Percentiles rank a stretch among this genome's conserved stretches.
phyloP scores from a whole-genome alignment of 306 rosid species.

The Rubus idaeus region DNA sequence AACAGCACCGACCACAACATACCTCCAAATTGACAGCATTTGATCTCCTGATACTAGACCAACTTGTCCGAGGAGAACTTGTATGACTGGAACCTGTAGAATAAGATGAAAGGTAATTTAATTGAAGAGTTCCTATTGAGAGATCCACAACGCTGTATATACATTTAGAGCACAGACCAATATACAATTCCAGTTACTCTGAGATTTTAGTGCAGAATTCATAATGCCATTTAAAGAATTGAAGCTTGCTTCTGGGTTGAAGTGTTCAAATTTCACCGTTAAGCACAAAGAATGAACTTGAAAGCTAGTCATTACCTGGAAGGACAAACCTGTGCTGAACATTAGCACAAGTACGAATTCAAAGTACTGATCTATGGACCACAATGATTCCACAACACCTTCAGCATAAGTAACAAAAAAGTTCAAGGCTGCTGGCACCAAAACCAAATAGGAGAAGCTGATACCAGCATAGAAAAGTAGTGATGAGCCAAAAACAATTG shows the following conservation, averaged over 20 bases:
- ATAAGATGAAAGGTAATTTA: slow-evolving; percentile 6
- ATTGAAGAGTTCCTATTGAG: not conserved
- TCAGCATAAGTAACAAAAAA: slow-evolving; percentile 87
- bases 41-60: slow-evolving; percentile 86
- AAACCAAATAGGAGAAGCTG: slow-evolving; percentile 72
- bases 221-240: not conserved
- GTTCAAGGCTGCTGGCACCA: slow-evolving; percentile 90
- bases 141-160: not conserved
- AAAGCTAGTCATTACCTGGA: slow-evolving; percentile 67
- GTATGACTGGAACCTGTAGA: slow-evolving; percentile 82
- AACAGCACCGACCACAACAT: slow-evolving; percentile 91
- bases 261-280: not conserved
- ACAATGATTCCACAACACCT: slow-evolving; percentile 91
- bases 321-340: slow-evolving; percentile 98
- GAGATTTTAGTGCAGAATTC: not conserved
- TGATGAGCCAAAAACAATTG: slow-evolving; percentile 90
- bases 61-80: slow-evolving; percentile 77
- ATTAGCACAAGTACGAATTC: slow-evolving; percentile 93
- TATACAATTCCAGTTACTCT: not conserved
- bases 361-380: slow-evolving; percentile 99
- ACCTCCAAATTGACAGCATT: slow-evolving; percentile 98
- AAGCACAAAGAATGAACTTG: slow-evolving; percentile 6
- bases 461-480: slow-evolving; percentile 93
- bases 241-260: not conserved
- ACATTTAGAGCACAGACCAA: not conserved